Evolutionary conservation across 1,284 basidiomycete genomes (phyloP), one percentile per base, ranked within the genome.

Genomic region (Trametes hirsuta): DNA sequence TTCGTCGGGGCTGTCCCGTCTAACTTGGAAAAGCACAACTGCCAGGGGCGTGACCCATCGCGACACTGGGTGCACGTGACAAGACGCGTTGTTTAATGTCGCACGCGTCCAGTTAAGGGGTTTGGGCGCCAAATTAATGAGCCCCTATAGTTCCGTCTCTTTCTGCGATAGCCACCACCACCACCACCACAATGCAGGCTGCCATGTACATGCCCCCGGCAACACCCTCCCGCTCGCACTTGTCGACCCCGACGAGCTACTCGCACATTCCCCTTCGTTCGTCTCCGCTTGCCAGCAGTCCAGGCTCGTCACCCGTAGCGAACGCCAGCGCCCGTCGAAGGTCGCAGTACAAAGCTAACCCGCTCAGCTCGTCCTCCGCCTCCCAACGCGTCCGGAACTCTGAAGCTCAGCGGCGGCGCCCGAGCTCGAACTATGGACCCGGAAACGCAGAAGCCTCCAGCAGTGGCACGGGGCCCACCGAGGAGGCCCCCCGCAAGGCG

Each of bases 401-500:
- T 1, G 57, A 59, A n/a, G 39, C 55, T 3, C 55, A 53, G 11
- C 58, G 65, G 6, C 47, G 64, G 8, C 44, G 45, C 15, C 47
- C 61, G 12, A 59, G 48, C 35, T 44, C 30, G 3, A 37, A 4
- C 10, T 55, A 47, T 40, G 50, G 46, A 15, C 53, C 47, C 11
- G 55, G 55, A 11, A 59, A 52, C 9, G 46, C 42, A 3, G 47
- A 52, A 9, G 49, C 45, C 25, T 48, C 50, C 49, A 61, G 42
- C 41, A 44, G 45, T 40, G 40, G 54, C 10, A 53, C 59, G 11
- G 56, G 46, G 4, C 52, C 58, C 4, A 64, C 65, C 0, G 63
- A 74, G 35, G 81, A 81, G 53, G 66, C 71, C 0, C 71, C 79
- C 1, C 74, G 78, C 60, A 83, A 82, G 53, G 63, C 73, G 3